Base-by-base conservation (phyloP, 352 stramenopile genomes). In the Aphanomyces euteiches region DNA sequence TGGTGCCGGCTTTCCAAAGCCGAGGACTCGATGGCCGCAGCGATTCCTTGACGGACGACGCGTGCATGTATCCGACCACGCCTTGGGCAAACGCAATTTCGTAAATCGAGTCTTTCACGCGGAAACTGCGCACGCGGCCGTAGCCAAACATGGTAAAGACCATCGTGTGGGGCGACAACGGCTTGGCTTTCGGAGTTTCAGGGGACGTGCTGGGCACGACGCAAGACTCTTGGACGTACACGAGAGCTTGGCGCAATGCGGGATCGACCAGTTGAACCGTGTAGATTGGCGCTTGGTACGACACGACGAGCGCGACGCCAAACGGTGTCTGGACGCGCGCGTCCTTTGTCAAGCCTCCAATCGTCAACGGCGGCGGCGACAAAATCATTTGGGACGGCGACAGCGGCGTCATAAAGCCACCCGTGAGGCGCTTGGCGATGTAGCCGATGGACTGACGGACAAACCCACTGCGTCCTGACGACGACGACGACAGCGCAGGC, bases 291-390 rank as follows among this genome's bases (percentile, higher is more conserved):
- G 81, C 0, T 66, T 34, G 0, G 66, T 61, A 38, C 85, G 85
- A 50, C 83, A 84, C 4, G 0, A 73, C 73, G n/a, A 93, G 81
- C 4, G 74, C 73, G 5, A 83, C 85, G 6, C 87, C 87, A 73
- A 93, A 93, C 3, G 80, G 78, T 7, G 85, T 92, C 47, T 58
- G 56, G 43, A 93, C 83, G 1, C 90, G 72, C 19, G 78, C 75
- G 7, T 82, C 82, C 13, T 71, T 78, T 4, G 77, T 73, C 47
- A 83, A 92, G 28, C 19, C 48, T 15, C 17, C 21, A 15, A 13
- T 53, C 40, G 17, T 69, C 43, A 34, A 10, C 2, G 39, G 15
- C 7, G 47, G 43, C 50, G 47, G 36, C 54, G 34, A 6, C 54
- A 37, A n/a, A 34, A 63, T 41, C 12, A 7, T 28, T 34, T 40